Base-by-base conservation (phyloP, 176 grass and related monocot species). In the Phoenix dactylifera region DNA sequence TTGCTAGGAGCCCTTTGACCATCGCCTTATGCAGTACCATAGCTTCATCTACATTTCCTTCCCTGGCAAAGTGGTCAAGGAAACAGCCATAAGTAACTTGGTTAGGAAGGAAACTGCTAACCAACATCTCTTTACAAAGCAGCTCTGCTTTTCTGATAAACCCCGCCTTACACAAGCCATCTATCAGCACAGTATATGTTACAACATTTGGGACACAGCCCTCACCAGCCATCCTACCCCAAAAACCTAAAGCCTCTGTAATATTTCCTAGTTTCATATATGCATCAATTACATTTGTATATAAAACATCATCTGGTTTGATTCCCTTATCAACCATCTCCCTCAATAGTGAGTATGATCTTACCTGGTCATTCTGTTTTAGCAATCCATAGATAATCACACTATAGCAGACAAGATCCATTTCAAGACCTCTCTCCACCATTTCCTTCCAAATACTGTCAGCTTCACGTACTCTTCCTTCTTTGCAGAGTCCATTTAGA, bases 111-210 rank as follows among this genome's bases (percentile, higher is more conserved):
- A 64, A 69, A 26, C 25, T 49, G 7, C 69, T 75, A 50, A 30
- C 58, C 70, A 86, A 57, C 78, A 86, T 86, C 70, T 86, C 83
- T 78, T 78, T 82, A 55, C 74, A 78, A 39, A 95, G 75, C 50
- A 80, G 61, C 74, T 88, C 50, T 74, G 81, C 81, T n/a, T 80
- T 85, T 44, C 64, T 69, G 63, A 88, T 71, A 70, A 79, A 62
- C 23, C 84, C 84, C 64, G 68, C 79, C 64, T 88, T 95, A 58
- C 81, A 85, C 6, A 88, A 80, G 57, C 86, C 74, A 85, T 95
- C 79, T 74, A 85, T 70, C 26, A 95, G 57, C 58, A 76, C 65
- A 0, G 74, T 85, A 63, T 78, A 60, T 63, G 81, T 88, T 22
- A 95, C 61, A 35, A 50, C 67, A 88, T 85, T 95, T 49, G 77